phyloP scores from a whole-genome alignment of 1,284 basidiomycete genomes.

The Ganoderma boninense region DNA sequence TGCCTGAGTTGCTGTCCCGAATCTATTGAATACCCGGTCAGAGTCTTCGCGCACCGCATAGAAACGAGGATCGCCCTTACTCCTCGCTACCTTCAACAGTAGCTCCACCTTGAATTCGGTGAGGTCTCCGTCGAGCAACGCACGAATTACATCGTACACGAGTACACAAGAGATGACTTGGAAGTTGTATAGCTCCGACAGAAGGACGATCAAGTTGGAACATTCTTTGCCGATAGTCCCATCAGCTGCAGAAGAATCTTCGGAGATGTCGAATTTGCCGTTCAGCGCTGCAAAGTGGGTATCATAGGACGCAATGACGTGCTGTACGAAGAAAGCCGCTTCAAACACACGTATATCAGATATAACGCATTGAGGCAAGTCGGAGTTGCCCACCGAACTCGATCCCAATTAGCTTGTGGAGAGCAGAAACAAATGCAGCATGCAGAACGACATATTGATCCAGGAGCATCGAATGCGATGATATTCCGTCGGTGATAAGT shows the following conservation, averaged over 20 bases:
- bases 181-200: constrained; percentile 96
- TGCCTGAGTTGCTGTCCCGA: constrained; percentile 89
- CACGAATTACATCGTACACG: constrained; percentile 90
- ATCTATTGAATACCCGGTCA: constrained; percentile 51
- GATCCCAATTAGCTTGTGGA: constrained; percentile 88
- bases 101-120: constrained; percentile 88
- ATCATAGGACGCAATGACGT: constrained; percentile 73
- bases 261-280: constrained; percentile 24
- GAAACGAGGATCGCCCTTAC: constrained; percentile 54
- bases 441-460: constrained; percentile 94
- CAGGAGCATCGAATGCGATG: constrained; percentile 83
- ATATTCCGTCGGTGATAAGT: constrained; percentile 85
- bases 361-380: constrained; percentile 23
- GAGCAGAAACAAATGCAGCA: constrained; percentile 86
- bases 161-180: constrained; percentile 90
- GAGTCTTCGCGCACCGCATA: background rate
- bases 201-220: constrained; percentile 87
- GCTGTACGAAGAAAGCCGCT: constrained; percentile 86
- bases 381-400: constrained; percentile 78
- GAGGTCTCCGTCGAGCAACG: constrained; percentile 73
- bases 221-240: constrained; percentile 81
- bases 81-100: constrained; percentile 85
- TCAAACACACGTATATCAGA: constrained; percentile 14
- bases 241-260: constrained; percentile 31
- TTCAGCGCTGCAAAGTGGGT: constrained; percentile 50